phyloP scores from a whole-genome alignment of 768 basidiomycete species.

The Hypholoma fasciculare region DNA sequence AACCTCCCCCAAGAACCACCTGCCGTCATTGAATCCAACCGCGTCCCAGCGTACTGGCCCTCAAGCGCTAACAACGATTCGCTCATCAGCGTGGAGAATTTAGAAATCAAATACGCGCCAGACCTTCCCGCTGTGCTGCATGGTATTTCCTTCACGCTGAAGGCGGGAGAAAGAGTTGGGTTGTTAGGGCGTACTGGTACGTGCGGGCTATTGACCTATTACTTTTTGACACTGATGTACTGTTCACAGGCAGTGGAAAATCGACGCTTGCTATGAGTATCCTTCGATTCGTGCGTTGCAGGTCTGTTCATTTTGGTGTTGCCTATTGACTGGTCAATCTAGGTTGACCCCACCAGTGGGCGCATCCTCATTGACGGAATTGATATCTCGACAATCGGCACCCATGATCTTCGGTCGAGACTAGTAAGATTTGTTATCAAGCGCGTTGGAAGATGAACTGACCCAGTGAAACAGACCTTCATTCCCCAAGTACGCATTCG shows the following conservation, averaged over 20 bases:
- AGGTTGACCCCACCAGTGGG: constrained; percentile 77
- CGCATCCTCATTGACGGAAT: constrained; percentile 85
- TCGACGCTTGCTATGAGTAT: constrained; percentile 86
- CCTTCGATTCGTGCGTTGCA: constrained; percentile 66
- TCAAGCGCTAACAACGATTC: constrained; percentile 62
- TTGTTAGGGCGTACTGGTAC: constrained; percentile 76
- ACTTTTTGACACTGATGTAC: neutral
- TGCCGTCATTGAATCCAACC: constrained; percentile 65
- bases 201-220: neutral
- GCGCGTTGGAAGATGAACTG: constrained; percentile 4
- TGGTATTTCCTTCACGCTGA: constrained; percentile 70
- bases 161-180: constrained; percentile 74
- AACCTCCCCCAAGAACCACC: constrained; percentile 88
- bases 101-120: constrained; percentile 81
- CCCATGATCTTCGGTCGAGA: constrained; percentile 80
- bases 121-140: constrained; percentile 83
- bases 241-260: constrained; percentile 69
- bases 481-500: constrained; percentile 56
- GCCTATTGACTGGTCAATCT: neutral
- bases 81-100: constrained; percentile 69
- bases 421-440: constrained; percentile 43
- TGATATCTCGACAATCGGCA: constrained; percentile 82
- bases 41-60: constrained; percentile 93
- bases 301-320: neutral
- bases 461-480: constrained; percentile 54